These are phyloP conservation scores for Zizania latifolia DNA, from an alignment of 176 grass and related monocot species.

Conservation along the genomic window DNA sequence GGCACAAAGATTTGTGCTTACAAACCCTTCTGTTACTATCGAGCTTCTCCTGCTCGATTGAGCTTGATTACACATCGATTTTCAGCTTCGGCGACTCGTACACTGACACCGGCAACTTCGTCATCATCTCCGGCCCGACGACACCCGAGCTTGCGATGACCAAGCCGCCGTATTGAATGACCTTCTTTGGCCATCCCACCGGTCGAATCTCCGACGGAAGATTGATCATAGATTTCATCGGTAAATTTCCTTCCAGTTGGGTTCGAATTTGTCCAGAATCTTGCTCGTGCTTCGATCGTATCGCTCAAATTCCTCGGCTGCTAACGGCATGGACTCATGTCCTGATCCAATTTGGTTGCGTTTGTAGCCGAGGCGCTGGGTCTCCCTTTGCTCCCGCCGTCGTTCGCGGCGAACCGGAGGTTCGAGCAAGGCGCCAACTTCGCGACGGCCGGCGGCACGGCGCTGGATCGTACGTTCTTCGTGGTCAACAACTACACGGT, in stretches of 20 bases:
- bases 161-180: conserved; percentile 36
- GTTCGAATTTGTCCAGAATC: background rate
- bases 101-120: conserved; percentile 47
- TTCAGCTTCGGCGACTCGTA: conserved; percentile 64
- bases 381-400: conserved; percentile 46
- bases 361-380: conserved; percentile 46
- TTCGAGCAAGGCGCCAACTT: conserved; percentile 58
- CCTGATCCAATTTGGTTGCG: background rate
- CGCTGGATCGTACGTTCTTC: conserved; percentile 9
- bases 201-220: conserved; percentile 54
- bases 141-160: conserved; percentile 11
- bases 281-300: no score
- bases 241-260: background rate
- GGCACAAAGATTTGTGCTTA: background rate
- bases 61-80: conserved; percentile 30
- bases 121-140: conserved; percentile 22
- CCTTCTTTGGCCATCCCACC: conserved; percentile 5
- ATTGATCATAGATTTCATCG: conserved; percentile 49
- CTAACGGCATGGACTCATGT: no score
- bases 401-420: conserved; percentile 18
- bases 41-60: conserved; percentile 1
- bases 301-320: no score
- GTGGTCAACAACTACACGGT: background rate
- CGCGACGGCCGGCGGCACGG: conserved; percentile 37
- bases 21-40: conserved; percentile 1